Conservation (phyloP, 768 basidiomycete genomes). For the Lentinula guzmanii region DNA sequence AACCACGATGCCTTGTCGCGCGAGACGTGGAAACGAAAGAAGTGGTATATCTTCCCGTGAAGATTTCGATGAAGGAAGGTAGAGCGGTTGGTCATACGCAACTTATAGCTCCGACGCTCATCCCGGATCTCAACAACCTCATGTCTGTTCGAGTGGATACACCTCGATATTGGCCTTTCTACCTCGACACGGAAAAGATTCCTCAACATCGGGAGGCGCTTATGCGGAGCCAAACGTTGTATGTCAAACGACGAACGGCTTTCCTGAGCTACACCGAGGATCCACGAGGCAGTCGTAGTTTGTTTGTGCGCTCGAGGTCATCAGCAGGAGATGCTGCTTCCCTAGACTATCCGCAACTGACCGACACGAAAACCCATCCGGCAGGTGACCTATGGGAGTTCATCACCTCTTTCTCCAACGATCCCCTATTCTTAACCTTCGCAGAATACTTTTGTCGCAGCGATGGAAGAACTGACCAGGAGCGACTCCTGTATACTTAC, state of each 20-base stretch:
- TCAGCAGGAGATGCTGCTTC: conserved; percentile 80
- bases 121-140: conserved; percentile 82
- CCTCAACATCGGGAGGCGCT: conserved; percentile 65
- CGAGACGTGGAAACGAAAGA: conserved; percentile 90
- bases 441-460: conserved; percentile 72
- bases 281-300: conserved; percentile 85
- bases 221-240: conserved; percentile 74
- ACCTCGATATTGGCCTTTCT: conserved; percentile 93
- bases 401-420: conserved; percentile 82
- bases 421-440: conserved; percentile 72
- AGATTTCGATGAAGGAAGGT: conserved; percentile 72
- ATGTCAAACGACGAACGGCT: conserved; percentile 87
- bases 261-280: conserved; percentile 93
- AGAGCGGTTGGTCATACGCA: conserved; percentile 60
- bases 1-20: conserved; percentile 88
- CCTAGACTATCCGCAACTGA: conserved; percentile 78
- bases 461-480: conserved; percentile 50
- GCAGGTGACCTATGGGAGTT: conserved; percentile 77
- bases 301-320: conserved; percentile 84
- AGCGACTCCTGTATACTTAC: conserved; percentile 61
- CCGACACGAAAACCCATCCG: conserved; percentile 58
- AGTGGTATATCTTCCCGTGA: conserved; percentile 89
- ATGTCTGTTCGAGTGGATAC: conserved; percentile 85
- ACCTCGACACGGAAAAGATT: conserved; percentile 68
- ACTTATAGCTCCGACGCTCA: conserved; percentile 87